These are phyloP conservation scores for Leishmania mexicana DNA, from an alignment of 208 protist genomes.

Conservation along the genomic window DNA sequence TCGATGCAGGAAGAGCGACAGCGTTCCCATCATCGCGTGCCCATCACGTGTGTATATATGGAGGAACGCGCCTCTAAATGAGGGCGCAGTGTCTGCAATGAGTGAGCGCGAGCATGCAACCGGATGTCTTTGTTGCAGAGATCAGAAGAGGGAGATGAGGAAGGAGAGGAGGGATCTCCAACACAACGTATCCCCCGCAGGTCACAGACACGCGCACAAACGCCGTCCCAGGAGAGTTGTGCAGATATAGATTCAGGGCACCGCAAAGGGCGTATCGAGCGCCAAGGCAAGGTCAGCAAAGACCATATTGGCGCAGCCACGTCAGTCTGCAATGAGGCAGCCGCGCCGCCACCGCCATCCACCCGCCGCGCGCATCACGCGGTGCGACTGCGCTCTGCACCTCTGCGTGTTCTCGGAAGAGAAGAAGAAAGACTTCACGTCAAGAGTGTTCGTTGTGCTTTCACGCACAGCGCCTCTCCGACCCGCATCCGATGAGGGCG, in stretches of 20 bases:
- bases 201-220: not conserved
- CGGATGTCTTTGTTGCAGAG: not conserved
- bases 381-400: not conserved
- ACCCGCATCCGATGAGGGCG: not conserved
- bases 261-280: not conserved
- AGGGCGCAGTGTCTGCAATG: not conserved
- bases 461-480: not conserved
- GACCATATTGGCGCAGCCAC: not conserved
- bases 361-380: not conserved
- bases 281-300: not conserved
- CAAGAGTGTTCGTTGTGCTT: not conserved
- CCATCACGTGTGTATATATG: too few relatives aligned
- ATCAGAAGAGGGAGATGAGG: not conserved
- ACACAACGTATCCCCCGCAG: not conserved
- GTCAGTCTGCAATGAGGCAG: not conserved
- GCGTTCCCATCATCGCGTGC: not conserved
- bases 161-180: not conserved
- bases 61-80: not conserved
- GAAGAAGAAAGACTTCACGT: not conserved
- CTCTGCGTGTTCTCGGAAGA: not conserved
- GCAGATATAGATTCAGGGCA: not conserved
- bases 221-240: not conserved
- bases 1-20: not conserved
- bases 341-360: not conserved
- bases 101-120: not conserved